Base-by-base conservation (phyloP, 2,329 filamentous ascomycete species). In the Gyromitra esculenta region DNA sequence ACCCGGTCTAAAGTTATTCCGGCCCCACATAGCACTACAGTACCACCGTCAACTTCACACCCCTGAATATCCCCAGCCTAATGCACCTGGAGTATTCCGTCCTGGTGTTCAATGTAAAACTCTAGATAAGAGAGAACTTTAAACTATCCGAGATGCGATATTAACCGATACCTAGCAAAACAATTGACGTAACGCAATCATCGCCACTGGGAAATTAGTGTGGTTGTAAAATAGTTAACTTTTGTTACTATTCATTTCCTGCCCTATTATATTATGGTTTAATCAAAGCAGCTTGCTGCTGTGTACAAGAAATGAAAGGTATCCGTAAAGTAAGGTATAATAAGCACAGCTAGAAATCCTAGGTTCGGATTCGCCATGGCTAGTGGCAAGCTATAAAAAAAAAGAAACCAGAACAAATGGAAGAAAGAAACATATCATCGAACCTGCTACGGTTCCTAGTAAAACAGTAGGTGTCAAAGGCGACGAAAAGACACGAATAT, bases 261-360 rank as follows among this genome's bases (percentile, higher is more conserved):
- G 65, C 65, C 59, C 59, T 75, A 75, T 75, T 75, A 70, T 75
- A 75, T 75, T 74, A 74, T 74, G 39, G 68, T 37, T 65, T 70
- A 74, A 65, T 65, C 48, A 70, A 75, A 70, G 66, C 66, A 71
- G 59, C 59, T 64, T 5, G 59, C 72, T 70, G 66, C 41, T 39
- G 50, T 75, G 50, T 75, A 71, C 59, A 65, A 70, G n/a, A 64
- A 65, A 64, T 69, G 50, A 62, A 45, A 69, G 65, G 65, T 62
- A 74, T 68, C 54, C 39, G 56, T 64, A 64, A 72, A 41, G 66
- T 39, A 59, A 37, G 37, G 31, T 31, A 50, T 50, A 31, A 66
- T 41, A 52, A 67, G 41, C 39, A 65, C 41, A 48, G 41, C 60
- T 63, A 54, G 63, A 56, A 63, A 52, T 50, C 52, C 18, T 54